Evolutionary conservation across 768 basidiomycete genomes (phyloP), one percentile per base, ranked within the genome.

Genomic region (Mycena indigotica): DNA sequence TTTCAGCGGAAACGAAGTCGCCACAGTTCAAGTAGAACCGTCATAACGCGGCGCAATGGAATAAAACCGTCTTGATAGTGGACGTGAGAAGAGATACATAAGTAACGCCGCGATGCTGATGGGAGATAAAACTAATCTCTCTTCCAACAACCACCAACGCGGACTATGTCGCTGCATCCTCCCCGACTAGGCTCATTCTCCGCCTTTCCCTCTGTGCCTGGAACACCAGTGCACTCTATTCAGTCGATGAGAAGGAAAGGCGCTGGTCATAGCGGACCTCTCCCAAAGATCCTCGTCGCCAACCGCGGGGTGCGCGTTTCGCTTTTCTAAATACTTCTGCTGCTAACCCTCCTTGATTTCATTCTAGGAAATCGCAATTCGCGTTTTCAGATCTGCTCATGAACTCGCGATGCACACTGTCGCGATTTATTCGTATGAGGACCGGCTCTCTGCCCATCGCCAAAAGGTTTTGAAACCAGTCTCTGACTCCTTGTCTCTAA

Each of bases 371-470:
- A 99, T 99, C 73, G 97, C 97, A 26, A 94, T 99, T 67, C 91
- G 97, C 69, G 95, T 99, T 39, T 98, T 99, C 83, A 83, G 95
- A 68, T 98, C 95, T 0, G 92, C 97, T 50, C 97, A 99, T 78
- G 97, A 99, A 70, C 83, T 99, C 58, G 97, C 95, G 10, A 97
- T 98, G 95, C 93, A 95, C 73, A 97, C 95, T 48, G 97, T 98
- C 55, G 97, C 97, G 32, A 98, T 99, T 78, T 98, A 93, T 77
- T 98, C 96, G 10, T 91, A 81, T 69, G 97, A 99, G 77, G 97
- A 99, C 78, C 84, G 97, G 59, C 83, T 98, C 77, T 91, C 89
- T 35, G 96, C 97, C 35, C 97, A 99, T 80, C 87, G 97, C 66
- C 95, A 98, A 73, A 99, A 99, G 87, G 94, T 88, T 53, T 50